Conservation (phyloP, 2,329 filamentous ascomycete genomes). For the Xenosphaeropsis pyriputrescens region DNA sequence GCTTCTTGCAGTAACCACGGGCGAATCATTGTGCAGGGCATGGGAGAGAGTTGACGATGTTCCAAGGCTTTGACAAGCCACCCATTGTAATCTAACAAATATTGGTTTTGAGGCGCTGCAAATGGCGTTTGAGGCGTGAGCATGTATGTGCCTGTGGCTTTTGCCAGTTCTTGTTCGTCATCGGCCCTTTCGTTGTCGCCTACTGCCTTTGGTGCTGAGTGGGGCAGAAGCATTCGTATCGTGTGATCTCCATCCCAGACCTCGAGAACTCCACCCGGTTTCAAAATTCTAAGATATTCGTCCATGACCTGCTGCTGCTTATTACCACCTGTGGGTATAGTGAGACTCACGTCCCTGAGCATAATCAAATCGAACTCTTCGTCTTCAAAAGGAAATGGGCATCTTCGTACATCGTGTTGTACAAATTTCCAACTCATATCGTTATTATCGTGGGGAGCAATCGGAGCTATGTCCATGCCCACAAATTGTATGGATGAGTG, state of each 20-base stretch:
- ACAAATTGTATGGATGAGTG: slow-evolving; percentile 61
- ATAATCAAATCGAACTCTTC: slow-evolving; percentile 80
- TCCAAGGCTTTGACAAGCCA: slow-evolving; percentile 72
- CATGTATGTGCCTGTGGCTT: slow-evolving; percentile 64
- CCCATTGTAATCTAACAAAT: slow-evolving; percentile 66
- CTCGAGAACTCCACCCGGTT: slow-evolving; percentile 66
- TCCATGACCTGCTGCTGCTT: slow-evolving; percentile 42
- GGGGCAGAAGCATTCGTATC: slow-evolving; percentile 69
- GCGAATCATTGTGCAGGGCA: slow-evolving; percentile 66
- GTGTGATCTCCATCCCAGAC: slow-evolving; percentile 83
- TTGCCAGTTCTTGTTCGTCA: slow-evolving; percentile 47
- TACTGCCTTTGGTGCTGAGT: slow-evolving; percentile 33
- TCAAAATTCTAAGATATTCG: slow-evolving; percentile 64
- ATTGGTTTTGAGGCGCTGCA: slow-evolving; percentile 66
- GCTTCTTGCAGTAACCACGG: slow-evolving; percentile 72
- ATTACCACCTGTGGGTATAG: slow-evolving; percentile 34
- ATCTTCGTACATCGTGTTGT: slow-evolving; percentile 67
- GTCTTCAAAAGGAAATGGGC: slow-evolving; percentile 64
- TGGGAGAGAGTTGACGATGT: slow-evolving; percentile 49
- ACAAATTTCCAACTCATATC: slow-evolving; percentile 83
- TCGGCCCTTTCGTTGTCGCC: slow-evolving; percentile 24
- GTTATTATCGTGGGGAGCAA: slow-evolving; percentile 50
- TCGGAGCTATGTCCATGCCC: slow-evolving; percentile 66
- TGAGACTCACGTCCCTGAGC: slow-evolving; percentile 68
- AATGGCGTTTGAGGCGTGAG: slow-evolving; percentile 76